phyloP scores from a whole-genome alignment of 352 stramenopile species.

The Achlya hypogyna region DNA sequence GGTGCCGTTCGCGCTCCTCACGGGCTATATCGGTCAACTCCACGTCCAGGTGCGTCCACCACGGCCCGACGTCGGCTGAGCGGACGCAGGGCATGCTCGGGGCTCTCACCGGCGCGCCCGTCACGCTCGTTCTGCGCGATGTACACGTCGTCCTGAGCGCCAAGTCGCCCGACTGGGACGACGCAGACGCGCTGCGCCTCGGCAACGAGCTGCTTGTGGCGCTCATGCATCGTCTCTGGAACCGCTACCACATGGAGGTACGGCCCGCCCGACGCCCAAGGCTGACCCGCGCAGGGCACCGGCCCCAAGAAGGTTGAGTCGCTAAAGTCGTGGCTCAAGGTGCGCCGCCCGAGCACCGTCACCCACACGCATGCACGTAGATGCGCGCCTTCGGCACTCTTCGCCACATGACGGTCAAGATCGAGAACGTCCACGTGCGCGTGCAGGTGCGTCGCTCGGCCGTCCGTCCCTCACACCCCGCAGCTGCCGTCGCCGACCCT shows the following conservation, averaged over 20 bases:
- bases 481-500: not conserved
- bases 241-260: constrained; percentile 19
- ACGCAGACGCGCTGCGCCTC: constrained; percentile 61
- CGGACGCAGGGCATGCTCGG: constrained; percentile 18
- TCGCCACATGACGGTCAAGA: constrained; percentile 44
- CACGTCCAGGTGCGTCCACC: constrained; percentile 43
- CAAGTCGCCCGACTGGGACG: constrained; percentile 49
- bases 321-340: constrained; percentile 50
- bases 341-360: constrained; percentile 8
- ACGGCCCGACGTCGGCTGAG: not conserved
- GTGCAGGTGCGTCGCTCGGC: constrained; percentile 36
- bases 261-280: not conserved
- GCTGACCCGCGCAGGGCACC: constrained; percentile 10
- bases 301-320: constrained; percentile 32
- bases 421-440: constrained; percentile 56
- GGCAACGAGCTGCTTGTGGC: constrained; percentile 52
- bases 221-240: constrained; percentile 41
- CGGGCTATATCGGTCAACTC: constrained; percentile 55
- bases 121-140: constrained; percentile 28
- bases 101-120: constrained; percentile 28
- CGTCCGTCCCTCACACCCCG: not conserved
- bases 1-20: constrained; percentile 53
- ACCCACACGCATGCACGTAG: constrained; percentile 19
- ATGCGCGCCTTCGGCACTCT: constrained; percentile 38
- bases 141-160: constrained; percentile 52